Evolutionary conservation across 305 asterid genomes (phyloP).

Genomic region (Fraxinus ornus): DNA sequence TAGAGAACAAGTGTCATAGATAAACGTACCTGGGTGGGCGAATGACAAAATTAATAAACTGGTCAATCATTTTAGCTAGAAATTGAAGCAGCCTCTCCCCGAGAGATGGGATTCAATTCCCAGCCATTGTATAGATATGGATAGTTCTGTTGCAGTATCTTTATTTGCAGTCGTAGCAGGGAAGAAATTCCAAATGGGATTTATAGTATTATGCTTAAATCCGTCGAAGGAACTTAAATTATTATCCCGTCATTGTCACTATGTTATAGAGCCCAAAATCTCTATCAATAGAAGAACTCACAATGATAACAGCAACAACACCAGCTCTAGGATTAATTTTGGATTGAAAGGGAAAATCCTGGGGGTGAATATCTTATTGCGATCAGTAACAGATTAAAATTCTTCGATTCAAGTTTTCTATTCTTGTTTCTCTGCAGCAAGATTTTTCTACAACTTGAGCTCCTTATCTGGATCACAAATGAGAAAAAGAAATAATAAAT

Average conservation of each 20-base stretch:
- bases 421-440: constrained; percentile 17
- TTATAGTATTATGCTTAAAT: constrained; percentile 13
- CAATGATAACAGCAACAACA: constrained; percentile 23
- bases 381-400: constrained; percentile 21
- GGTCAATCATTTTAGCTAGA: constrained; percentile 77
- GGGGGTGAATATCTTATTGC: constrained; percentile 7
- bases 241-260: constrained; percentile 10
- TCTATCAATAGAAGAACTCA: constrained; percentile 14
- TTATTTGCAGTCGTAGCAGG: constrained; percentile 16
- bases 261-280: not conserved
- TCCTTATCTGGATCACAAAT: constrained; percentile 28
- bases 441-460: constrained; percentile 26
- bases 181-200: constrained; percentile 21
- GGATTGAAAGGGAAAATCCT: constrained; percentile 22
- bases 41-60: constrained; percentile 91
- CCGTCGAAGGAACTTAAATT: constrained; percentile 21
- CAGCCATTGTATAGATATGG: constrained; percentile 25
- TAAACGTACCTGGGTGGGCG: constrained; percentile 84
- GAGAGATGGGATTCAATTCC: constrained; percentile 23
- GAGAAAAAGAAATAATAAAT: not conserved
- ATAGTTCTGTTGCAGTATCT: constrained; percentile 19
- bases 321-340: constrained; percentile 17
- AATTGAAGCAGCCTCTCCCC: constrained; percentile 28
- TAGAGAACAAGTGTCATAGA: not conserved
- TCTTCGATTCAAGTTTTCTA: constrained; percentile 17